Conservation (phyloP, 352 stramenopile species). For the Globisporangium spiculum region DNA sequence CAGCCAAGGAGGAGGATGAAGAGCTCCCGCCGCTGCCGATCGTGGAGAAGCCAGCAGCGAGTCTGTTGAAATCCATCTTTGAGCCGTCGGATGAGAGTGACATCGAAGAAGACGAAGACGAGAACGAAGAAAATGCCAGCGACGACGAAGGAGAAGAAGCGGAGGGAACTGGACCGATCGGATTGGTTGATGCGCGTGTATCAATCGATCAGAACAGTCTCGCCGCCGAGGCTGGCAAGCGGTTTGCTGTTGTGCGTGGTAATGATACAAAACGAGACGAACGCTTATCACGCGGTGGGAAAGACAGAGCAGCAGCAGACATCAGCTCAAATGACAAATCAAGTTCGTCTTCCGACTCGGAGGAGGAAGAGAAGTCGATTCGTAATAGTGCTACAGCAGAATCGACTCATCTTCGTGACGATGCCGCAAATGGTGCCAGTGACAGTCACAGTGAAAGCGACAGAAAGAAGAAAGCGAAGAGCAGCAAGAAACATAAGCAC, state of each 20-base stretch:
- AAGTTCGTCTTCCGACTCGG: conserved; percentile 12
- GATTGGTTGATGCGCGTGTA: conserved; percentile 4
- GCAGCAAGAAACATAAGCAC: conserved; percentile 15
- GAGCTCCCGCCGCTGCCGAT: conserved; percentile 39
- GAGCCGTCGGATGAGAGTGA: conserved; percentile 67
- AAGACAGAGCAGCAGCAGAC: conserved; percentile 4
- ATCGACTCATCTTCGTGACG: not conserved
- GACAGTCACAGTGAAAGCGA: not conserved
- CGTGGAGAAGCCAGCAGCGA: conserved; percentile 37
- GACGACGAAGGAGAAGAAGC: conserved; percentile 23
- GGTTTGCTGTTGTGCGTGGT: not conserved
- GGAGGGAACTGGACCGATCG: not conserved
- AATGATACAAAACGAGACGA: conserved; percentile 11
- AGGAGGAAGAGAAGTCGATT: not conserved
- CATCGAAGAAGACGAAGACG: conserved; percentile 34
- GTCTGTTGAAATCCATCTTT: conserved; percentile 81
- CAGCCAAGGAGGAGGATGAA: conserved; percentile 8
- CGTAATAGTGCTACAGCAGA: not conserved
- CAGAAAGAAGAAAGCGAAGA: conserved; percentile 19
- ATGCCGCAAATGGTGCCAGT: not conserved
- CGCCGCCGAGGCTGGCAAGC: not conserved
- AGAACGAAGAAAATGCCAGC: conserved; percentile 24
- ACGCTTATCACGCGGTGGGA: not conserved
- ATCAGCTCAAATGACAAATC: conserved; percentile 9
- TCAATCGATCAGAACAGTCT: conserved; percentile 9